Evolutionary conservation across 805 yeast genomes (phyloP).

Genomic region (Zygoascus biomembranicola): DNA sequence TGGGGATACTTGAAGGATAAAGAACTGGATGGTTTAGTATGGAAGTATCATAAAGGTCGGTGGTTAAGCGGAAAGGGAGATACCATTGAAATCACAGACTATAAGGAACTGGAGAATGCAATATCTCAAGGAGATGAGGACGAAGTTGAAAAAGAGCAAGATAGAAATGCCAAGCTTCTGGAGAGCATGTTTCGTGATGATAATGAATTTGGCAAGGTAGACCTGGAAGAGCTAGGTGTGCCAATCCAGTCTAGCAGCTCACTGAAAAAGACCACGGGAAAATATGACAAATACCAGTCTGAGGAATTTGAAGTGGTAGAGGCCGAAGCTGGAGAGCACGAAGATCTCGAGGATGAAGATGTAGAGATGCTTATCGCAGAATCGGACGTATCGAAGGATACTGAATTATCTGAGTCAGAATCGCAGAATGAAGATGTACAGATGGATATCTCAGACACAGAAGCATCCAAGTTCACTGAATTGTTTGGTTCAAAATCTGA

Average conservation of each 20-base stretch:
- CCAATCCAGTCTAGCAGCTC: too few relatives aligned
- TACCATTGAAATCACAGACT: conserved; percentile 52
- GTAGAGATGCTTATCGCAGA: neutral
- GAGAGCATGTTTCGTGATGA: conserved; percentile 3
- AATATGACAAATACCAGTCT: too few relatives aligned
- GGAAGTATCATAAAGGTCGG: conserved; percentile 50
- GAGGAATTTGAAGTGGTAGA: neutral
- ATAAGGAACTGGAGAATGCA: neutral
- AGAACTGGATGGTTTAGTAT: conserved; percentile 52
- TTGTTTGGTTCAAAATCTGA: neutral
- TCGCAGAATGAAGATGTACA: too few relatives aligned
- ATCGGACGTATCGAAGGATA: neutral
- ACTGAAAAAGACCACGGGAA: too few relatives aligned
- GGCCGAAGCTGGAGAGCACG: neutral
- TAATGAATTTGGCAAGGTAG: conserved; percentile 4
- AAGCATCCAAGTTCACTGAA: too few relatives aligned
- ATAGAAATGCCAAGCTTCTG: conserved; percentile 2
- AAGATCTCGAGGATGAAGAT: neutral
- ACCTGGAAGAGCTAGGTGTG: conserved; percentile 1
- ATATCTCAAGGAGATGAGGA: conserved; percentile 1
- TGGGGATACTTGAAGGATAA: conserved; percentile 85
- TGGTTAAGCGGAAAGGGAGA: conserved; percentile 82
- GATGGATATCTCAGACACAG: too few relatives aligned
- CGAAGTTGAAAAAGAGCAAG: conserved; percentile 5
- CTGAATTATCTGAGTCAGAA: too few relatives aligned